Conservation (phyloP, 306 rosid genomes). For the Vigna mungo region DNA sequence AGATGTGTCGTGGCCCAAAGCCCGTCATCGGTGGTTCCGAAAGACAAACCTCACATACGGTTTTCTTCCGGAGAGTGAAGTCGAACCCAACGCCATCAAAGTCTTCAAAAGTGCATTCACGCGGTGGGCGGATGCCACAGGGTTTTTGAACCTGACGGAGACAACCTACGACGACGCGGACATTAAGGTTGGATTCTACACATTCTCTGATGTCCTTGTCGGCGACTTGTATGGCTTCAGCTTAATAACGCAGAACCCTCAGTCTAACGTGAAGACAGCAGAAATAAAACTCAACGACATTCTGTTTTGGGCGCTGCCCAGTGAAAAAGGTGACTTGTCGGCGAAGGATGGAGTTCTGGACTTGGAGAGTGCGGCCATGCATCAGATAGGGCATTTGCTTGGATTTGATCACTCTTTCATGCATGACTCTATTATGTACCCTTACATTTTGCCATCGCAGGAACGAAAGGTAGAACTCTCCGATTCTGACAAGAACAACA, state of each 20-base stretch:
- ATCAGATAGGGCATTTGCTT: too few species aligned
- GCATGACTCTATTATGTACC: too few species aligned
- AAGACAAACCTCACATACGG: neutral
- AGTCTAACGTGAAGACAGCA: neutral
- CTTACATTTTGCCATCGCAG: too few species aligned
- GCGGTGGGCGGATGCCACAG: neutral
- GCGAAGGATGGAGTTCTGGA: too few species aligned
- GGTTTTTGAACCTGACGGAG: neutral
- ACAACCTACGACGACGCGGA: neutral
- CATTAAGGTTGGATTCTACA: neutral
- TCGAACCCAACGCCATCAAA: neutral
- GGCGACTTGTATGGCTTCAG: neutral
- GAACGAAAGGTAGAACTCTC: too few species aligned
- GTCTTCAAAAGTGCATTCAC: neutral
- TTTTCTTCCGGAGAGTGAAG: neutral
- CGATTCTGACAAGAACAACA: too few species aligned
- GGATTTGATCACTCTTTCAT: too few species aligned
- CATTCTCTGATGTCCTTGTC: fast-evolving
- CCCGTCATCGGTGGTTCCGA: neutral
- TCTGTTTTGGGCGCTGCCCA: too few species aligned
- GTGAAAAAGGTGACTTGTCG: too few species aligned
- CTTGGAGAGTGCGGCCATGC: too few species aligned
- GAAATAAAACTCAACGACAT: neutral
- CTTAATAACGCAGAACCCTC: neutral
- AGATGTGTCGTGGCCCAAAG: neutral